A percentile compares a stretch with the other conserved stretches of the same genome.
Evolutionary conservation across 495 filamentous ascomycete species (phyloP).

Genomic region (Sabuloglossum arenarium): DNA sequence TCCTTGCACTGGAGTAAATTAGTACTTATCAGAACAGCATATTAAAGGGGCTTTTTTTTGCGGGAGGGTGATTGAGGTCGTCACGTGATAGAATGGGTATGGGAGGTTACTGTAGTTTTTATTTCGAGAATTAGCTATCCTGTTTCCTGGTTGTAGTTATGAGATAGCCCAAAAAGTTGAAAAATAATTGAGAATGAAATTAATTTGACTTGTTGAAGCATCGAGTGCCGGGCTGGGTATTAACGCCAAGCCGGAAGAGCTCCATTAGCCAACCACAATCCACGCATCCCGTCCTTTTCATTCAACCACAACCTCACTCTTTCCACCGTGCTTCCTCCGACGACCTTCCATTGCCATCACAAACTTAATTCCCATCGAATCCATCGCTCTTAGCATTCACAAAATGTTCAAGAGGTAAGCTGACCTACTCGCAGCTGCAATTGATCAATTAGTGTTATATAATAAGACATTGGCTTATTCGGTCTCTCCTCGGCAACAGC

Average conservation of each 20-base stretch:
- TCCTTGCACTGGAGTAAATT: constrained; percentile 25
- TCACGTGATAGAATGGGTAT: background rate
- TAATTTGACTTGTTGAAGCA: background rate
- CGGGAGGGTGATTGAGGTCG: background rate
- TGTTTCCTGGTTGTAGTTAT: background rate
- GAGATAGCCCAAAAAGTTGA: background rate
- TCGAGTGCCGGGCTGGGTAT: background rate
- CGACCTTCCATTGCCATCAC: background rate
- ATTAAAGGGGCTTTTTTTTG: background rate
- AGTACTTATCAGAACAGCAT: background rate
- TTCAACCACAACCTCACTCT: background rate
- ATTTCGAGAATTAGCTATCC: background rate
- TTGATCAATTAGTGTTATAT: constrained; percentile 27
- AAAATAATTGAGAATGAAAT: background rate
- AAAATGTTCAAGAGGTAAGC: constrained; percentile 84
- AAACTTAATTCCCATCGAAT: constrained; percentile 9
- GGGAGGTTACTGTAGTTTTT: no score
- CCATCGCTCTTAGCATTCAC: constrained; percentile 31
- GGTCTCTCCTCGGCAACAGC: constrained; percentile 27
- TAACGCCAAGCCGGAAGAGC: background rate
- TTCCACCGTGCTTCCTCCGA: background rate
- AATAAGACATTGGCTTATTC: constrained; percentile 16
- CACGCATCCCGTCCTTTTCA: background rate
- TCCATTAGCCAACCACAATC: background rate
- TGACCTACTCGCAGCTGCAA: constrained; percentile 14